Evolutionary conservation across 345 rosid species (phyloP), one percentile per base, ranked within the genome.

Genomic region (Draba incana): DNA sequence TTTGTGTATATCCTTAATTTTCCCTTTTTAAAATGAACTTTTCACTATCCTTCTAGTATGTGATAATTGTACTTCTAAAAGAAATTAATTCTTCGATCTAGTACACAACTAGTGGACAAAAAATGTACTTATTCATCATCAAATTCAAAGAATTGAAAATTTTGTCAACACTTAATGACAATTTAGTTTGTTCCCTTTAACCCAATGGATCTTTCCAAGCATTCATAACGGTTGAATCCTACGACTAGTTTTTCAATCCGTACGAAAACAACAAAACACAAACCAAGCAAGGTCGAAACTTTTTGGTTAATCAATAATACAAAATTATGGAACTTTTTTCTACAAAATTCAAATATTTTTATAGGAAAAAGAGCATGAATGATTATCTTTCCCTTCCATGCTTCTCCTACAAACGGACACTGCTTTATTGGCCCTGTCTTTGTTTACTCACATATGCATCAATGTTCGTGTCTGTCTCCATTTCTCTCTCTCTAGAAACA

Each of bases 361-460:
- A 14, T 15, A 8, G 16, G 6, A 13, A 59, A 4, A 2, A 23
- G 13, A 35, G 44, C n/a, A 54, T 62, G 15, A 50, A 1, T 35
- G 39, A 35, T 35, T 35, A 35, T 33, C 24, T 46, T 63, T 63
- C 25, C 0, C 5, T 44, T 46, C 43, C 70, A 72, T 72, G 71
- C 28, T 20, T 54, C 77, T 76, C 67, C 55, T 68, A 70, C 80
- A 74, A 80, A 82, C 59, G 49, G 79, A 78, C 79, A 68, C 65
- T 65, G 66, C 78, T 84, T 86, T 77, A 73, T 73, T 77, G 79
- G 75, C 61, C 48, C 68, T 81, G 81, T 72, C 61, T 57, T 69
- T 81, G 80, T 72, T 79, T 42, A 33, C 63, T 72, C 65, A 52
- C 55, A 49, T 41, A 66, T 64, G 3, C 57, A 37, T 58, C 56